phyloP scores from a whole-genome alignment of 2,329 filamentous ascomycete species.

The Epichloe glyceriae region DNA sequence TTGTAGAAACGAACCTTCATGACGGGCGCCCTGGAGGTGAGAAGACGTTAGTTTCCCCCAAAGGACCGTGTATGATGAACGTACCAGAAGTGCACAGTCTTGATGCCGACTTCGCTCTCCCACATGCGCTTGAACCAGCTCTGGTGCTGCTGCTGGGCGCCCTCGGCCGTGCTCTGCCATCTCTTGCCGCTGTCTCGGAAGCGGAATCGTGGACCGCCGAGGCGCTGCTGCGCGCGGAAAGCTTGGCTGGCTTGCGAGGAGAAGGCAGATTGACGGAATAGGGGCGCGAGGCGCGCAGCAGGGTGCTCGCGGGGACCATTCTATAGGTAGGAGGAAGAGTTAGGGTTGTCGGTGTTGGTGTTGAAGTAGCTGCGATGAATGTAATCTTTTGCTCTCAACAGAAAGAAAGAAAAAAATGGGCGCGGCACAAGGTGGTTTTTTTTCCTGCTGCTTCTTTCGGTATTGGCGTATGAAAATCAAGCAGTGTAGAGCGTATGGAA shows the following conservation, averaged over 20 bases:
- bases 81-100: slow-evolving; percentile 98
- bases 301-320: slow-evolving; percentile 34
- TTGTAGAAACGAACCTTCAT: slow-evolving; percentile 49
- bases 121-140: slow-evolving; percentile 66
- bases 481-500: background rate
- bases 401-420: background rate
- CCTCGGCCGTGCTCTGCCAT: slow-evolving; percentile 56
- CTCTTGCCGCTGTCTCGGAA: slow-evolving; percentile 37
- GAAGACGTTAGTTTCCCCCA: background rate
- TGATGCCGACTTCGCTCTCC: slow-evolving; percentile 68
- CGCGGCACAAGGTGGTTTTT: background rate
- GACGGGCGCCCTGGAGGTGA: slow-evolving; percentile 61
- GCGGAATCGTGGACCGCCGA: slow-evolving; percentile 18
- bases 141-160: slow-evolving; percentile 27
- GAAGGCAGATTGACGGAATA: slow-evolving; percentile 37
- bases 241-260: slow-evolving; percentile 23
- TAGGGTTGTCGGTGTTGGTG: background rate
- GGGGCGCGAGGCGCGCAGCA: slow-evolving; percentile 42
- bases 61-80: background rate
- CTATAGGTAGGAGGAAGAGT: background rate
- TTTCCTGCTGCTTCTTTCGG: background rate
- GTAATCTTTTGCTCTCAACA: background rate
- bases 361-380: background rate
- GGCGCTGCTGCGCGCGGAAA: slow-evolving; percentile 28
- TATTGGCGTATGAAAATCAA: no score